phyloP scores from a whole-genome alignment of 108 stramenopile genomes.

The Chaetoceros tenuissimus region DNA sequence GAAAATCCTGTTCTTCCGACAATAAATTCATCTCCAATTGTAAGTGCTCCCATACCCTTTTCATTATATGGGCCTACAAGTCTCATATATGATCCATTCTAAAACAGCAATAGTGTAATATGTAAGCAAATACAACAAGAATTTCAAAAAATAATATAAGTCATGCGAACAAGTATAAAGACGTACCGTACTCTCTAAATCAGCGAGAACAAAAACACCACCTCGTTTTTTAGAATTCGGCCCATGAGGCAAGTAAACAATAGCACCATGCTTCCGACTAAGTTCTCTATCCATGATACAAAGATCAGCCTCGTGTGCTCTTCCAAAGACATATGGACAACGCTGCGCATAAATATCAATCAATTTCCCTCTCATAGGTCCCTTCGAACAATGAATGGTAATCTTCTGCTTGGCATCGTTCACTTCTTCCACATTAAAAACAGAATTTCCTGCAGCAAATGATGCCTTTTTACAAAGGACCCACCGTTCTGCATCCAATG shows the following conservation, averaged over 20 bases:
- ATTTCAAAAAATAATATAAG: not conserved
- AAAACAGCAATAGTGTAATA: conserved; percentile 8
- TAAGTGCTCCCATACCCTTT: conserved; percentile 72
- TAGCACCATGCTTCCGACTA: conserved; percentile 78
- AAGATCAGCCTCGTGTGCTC: conserved; percentile 85
- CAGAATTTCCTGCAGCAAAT: conserved; percentile 86
- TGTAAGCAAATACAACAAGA: not conserved
- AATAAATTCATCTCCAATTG: conserved; percentile 88
- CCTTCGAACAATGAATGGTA: conserved; percentile 83
- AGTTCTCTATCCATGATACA: conserved; percentile 88
- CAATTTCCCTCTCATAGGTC: conserved; percentile 78
- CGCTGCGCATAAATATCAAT: conserved; percentile 64
- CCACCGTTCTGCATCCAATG: conserved; percentile 85
- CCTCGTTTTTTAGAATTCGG: conserved; percentile 13
- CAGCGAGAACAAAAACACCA: conserved; percentile 68
- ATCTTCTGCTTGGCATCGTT: conserved; percentile 79
- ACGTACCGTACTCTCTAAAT: conserved; percentile 88
- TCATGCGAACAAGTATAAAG: not conserved
- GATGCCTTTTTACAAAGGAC: conserved; percentile 73
- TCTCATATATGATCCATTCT: conserved; percentile 90
- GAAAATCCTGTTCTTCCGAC: conserved; percentile 97
- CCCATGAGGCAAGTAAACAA: conserved; percentile 50
- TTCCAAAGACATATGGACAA: conserved; percentile 83
- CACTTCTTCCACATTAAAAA: conserved; percentile 80
- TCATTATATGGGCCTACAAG: conserved; percentile 76